Base-by-base conservation (phyloP, 352 stramenopile genomes). In the Phytophthora meadii region DNA sequence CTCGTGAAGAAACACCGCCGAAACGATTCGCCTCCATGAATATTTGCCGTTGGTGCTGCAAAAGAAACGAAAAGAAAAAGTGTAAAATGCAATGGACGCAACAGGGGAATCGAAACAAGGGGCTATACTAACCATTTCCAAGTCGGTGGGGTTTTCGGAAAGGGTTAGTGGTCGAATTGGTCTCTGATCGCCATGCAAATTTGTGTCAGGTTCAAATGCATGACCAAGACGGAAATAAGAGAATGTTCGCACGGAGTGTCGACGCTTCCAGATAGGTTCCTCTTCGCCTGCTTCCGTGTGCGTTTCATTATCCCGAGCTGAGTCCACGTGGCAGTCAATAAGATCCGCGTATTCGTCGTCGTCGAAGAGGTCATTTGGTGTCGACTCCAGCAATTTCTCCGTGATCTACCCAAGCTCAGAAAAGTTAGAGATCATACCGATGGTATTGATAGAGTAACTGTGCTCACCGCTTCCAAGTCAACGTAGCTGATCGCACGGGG, bases 401-500 rank as follows among this genome's bases (percentile, higher is more conserved):
- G 84, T 92, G 60, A 92, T 92, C 81, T 91, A 49, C 5, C 10
- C 6, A n/a, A 22, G 28, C 7, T 24, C 14, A 17, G 24, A 32
- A 44, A 5, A 6, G 10, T 62, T 28, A 45, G 14, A 61, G 19
- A 37, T 51, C 30, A 1, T 25, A 61, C n/a, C 25, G 19, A 52
- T 46, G n/a, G n/a, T 14, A 3, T 46, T n/a, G 12, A 6, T 17
- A 17, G 8, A 50, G 7, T 30, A 45, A 6, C 8, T 36, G 15
- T 17, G 39, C 70, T 17, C 36, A 88, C 82, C 70, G 79, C 74
- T 68, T 92, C 82, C 3, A 92, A 54, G 22, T 92, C 84, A 14
- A 77, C 68, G 61, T 89, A 90, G 55, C 84, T 92, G 60, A 92
- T 90, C 36, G 87, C 75, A 15, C 82, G 83, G 9, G 84, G 84